Conservation (phyloP, 768 basidiomycete species). For the Peribolospora kevripleyi region DNA sequence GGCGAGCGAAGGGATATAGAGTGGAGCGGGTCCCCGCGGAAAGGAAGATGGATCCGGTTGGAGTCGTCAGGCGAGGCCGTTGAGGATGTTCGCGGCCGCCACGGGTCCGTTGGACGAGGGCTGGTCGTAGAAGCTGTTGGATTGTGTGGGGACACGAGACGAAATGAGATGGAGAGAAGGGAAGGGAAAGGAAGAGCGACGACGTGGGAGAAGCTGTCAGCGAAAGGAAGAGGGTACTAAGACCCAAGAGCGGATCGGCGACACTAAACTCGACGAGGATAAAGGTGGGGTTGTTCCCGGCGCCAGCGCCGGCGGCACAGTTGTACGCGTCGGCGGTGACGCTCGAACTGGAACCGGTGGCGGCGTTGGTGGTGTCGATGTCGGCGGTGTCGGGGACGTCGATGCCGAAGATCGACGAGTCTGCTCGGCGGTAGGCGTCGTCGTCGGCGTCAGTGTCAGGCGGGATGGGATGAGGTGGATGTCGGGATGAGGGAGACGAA, state of each 20-base stretch:
- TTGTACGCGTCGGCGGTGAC: conserved; percentile 44
- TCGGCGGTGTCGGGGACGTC: conserved; percentile 41
- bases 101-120: no score
- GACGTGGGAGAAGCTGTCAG: conserved; percentile 7
- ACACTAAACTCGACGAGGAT: conserved; percentile 47
- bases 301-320: conserved; percentile 30
- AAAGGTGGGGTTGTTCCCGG: conserved; percentile 48
- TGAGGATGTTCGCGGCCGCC: no score
- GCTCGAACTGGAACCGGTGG: conserved; percentile 36
- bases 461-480: conserved; percentile 15
- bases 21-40: no score
- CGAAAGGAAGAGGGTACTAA: neutral
- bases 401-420: conserved; percentile 18
- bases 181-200: no score
- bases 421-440: conserved; percentile 1
- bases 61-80: no score
- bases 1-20: no score
- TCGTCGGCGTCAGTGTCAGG: conserved; percentile 21
- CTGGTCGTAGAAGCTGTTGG: no score
- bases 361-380: conserved; percentile 53
- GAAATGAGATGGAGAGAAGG: no score
- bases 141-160: no score
- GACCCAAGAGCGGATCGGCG: neutral
- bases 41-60: no score
- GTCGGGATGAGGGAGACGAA: conserved; percentile 40